Percentiles rank a stretch among this genome's conserved stretches.
phyloP scores from a whole-genome alignment of 371 early-diverging fungal species.

The Circinella minor region DNA sequence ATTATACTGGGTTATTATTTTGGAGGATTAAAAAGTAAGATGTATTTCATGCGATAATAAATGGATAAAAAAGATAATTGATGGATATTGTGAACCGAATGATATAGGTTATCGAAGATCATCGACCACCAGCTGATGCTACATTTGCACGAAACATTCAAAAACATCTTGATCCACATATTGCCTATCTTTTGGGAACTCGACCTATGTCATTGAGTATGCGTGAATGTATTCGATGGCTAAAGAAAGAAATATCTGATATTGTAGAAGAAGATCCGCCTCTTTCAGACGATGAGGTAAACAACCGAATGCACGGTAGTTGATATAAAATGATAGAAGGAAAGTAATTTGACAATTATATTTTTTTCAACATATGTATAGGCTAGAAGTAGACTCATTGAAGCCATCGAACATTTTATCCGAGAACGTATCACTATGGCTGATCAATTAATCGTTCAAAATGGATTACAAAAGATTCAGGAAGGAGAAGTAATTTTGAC shows the following conservation, averaged over 20 bases:
- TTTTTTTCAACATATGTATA: constrained; percentile 11
- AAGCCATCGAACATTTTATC: constrained; percentile 87
- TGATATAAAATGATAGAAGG: not conserved
- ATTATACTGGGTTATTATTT: too few relatives aligned
- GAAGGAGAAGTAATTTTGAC: constrained; percentile 95
- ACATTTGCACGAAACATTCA: constrained; percentile 86
- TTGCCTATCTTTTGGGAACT: constrained; percentile 82
- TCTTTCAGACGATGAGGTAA: constrained; percentile 84
- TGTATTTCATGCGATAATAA: too few relatives aligned
- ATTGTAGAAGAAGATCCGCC: constrained; percentile 61
- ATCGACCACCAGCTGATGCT: constrained; percentile 84
- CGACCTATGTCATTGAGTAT: constrained; percentile 92
- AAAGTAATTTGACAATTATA: not conserved
- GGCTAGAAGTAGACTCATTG: constrained; percentile 58
- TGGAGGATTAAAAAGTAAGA: too few relatives aligned
- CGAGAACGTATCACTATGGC: constrained; percentile 90
- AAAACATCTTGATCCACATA: constrained; percentile 85
- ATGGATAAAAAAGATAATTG: not conserved
- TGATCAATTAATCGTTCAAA: constrained; percentile 76
- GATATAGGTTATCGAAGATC: constrained; percentile 86
- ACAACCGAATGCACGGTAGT: not conserved
- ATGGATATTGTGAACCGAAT: not conserved
- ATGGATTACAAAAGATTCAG: constrained; percentile 87
- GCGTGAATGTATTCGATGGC: constrained; percentile 92
- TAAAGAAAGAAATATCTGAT: constrained; percentile 85